Evolutionary conservation across 495 filamentous ascomycete species (phyloP).

Genomic region (Pseudevernia furfuracea): DNA sequence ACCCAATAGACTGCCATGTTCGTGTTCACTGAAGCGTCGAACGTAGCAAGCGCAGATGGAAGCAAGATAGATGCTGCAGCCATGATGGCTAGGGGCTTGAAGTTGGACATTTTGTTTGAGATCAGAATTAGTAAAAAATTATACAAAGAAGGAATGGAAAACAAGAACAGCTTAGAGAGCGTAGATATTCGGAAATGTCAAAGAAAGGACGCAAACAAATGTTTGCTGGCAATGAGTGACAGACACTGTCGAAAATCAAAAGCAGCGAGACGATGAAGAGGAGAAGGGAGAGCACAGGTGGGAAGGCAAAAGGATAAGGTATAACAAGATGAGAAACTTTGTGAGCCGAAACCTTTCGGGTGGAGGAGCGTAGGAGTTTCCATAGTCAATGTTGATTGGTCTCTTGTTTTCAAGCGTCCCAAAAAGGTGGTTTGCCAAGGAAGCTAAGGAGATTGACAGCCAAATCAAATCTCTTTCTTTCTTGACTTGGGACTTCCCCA

Average conservation of each 20-base stretch:
- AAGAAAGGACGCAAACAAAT: slow-evolving; percentile 46
- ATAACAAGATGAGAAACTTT: neutral
- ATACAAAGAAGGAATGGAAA: slow-evolving; percentile 24
- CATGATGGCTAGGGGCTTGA: slow-evolving; percentile 26
- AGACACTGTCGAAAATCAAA: slow-evolving; percentile 17
- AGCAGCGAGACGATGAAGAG: neutral
- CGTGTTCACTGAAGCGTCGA: slow-evolving; percentile 40
- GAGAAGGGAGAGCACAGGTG: neutral
- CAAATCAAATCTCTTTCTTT: neutral
- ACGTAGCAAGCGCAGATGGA: slow-evolving; percentile 32
- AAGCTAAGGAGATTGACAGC: neutral
- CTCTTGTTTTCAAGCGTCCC: neutral
- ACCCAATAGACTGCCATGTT: slow-evolving; percentile 65
- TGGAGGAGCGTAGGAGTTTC: neutral
- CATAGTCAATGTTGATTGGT: neutral
- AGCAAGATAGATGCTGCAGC: slow-evolving; percentile 7
- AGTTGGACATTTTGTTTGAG: slow-evolving; percentile 30
- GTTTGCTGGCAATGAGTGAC: slow-evolving; percentile 32
- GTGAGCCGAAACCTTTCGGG: neutral
- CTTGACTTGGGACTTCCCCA: neutral
- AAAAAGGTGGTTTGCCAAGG: neutral
- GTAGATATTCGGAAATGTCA: slow-evolving; percentile 22
- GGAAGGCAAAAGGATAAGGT: neutral
- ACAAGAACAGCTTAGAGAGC: slow-evolving; percentile 21
- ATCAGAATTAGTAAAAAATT: slow-evolving; percentile 19